Evolutionary conservation across 2,329 filamentous ascomycete species (phyloP).

Genomic region (Celoporthe dispersa): DNA sequence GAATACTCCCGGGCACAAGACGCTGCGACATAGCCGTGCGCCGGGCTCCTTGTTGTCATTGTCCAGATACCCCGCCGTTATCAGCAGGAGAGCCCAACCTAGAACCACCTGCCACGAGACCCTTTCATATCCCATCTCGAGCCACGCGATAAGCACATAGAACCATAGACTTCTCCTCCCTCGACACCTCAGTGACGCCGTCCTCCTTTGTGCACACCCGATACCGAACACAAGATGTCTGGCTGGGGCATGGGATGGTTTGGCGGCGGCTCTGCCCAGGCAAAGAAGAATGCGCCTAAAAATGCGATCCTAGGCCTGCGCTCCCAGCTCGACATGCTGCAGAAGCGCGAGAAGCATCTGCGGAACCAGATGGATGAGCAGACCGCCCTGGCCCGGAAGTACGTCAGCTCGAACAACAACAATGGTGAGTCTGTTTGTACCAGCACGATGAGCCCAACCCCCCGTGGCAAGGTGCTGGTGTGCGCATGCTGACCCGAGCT

Average conservation of each 20-base stretch:
- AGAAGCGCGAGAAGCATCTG: slow-evolving; percentile 92
- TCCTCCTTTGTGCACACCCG: slow-evolving; percentile 3
- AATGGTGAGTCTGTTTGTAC: slow-evolving; percentile 60
- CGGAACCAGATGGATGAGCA: slow-evolving; percentile 94
- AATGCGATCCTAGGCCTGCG: slow-evolving; percentile 91
- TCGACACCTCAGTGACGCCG: neutral
- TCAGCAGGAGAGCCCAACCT: slow-evolving; percentile 14
- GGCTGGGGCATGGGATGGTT: slow-evolving; percentile 79
- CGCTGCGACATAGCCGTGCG: neutral
- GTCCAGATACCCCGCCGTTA: slow-evolving; percentile 23
- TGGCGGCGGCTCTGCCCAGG: slow-evolving; percentile 81
- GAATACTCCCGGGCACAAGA: slow-evolving; percentile 9
- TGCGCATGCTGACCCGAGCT: slow-evolving; percentile 30
- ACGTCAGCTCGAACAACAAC: slow-evolving; percentile 91
- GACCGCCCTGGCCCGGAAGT: slow-evolving; percentile 84
- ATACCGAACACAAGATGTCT: slow-evolving; percentile 53
- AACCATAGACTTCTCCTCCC: neutral
- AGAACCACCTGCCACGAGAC: slow-evolving; percentile 21
- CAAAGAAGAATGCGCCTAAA: slow-evolving; percentile 93
- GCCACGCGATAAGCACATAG: slow-evolving; percentile 21
- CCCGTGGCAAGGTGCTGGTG: neutral
- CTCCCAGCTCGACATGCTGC: slow-evolving; percentile 93
- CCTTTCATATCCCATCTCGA: neutral
- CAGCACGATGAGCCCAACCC: slow-evolving; percentile 13
- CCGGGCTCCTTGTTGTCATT: slow-evolving; percentile 2